phyloP scores from a whole-genome alignment of 2,329 filamentous ascomycete genomes.

The Aspergillus quadricinctus region DNA sequence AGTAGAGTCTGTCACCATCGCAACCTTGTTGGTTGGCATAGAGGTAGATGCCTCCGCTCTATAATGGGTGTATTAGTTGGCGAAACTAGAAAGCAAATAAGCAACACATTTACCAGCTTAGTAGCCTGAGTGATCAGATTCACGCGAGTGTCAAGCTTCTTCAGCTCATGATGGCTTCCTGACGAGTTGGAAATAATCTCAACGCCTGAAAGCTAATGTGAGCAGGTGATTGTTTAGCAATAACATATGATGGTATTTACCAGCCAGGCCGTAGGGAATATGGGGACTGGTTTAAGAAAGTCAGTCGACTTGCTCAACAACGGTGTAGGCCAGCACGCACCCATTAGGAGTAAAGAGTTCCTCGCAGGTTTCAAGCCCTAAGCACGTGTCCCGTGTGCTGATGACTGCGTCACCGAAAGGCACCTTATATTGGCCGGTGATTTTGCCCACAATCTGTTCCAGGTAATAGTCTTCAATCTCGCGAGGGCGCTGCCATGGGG shows the following conservation, averaged over 20 bases:
- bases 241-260: slow-evolving; percentile 40
- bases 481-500: slow-evolving; percentile 56
- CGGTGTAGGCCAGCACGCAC: slow-evolving; percentile 9
- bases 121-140: slow-evolving; percentile 65
- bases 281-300: slow-evolving; percentile 43
- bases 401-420: slow-evolving; percentile 67
- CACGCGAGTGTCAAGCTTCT: slow-evolving; percentile 62
- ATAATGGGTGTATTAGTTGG: slow-evolving; percentile 8
- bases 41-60: slow-evolving; percentile 47
- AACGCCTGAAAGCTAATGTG: slow-evolving; percentile 49
- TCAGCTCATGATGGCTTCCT: slow-evolving; percentile 63
- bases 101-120: slow-evolving; percentile 19
- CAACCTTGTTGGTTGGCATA: slow-evolving; percentile 62
- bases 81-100: not conserved
- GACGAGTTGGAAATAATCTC: slow-evolving; percentile 69
- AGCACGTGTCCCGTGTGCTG: slow-evolving; percentile 56
- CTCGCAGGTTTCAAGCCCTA: slow-evolving; percentile 65
- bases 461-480: slow-evolving; percentile 61
- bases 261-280: slow-evolving; percentile 54
- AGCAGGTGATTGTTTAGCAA: slow-evolving; percentile 40
- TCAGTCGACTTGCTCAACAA: slow-evolving; percentile 14
- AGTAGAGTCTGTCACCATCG: slow-evolving; percentile 59
- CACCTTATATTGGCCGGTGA: slow-evolving; percentile 54
- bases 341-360: slow-evolving; percentile 59
- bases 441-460: slow-evolving; percentile 54